These are phyloP conservation scores for Vanrija humicola DNA, from an alignment of 1,284 basidiomycete genomes.

Conservation along the genomic window DNA sequence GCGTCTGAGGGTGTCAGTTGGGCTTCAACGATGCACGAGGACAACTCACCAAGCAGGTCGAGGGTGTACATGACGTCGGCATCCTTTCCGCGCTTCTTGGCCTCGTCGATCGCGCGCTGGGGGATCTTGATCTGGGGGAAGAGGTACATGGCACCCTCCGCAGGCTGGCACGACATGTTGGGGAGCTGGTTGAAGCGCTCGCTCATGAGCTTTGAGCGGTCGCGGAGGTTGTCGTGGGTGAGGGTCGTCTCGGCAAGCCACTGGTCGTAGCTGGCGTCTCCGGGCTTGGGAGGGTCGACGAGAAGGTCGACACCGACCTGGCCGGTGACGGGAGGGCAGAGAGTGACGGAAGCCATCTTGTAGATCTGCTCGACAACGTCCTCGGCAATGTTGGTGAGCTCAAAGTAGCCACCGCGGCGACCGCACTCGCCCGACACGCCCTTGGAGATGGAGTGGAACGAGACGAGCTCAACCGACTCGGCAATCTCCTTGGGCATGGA, in stretches of 20 bases:
- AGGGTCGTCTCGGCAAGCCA: conserved; percentile 77
- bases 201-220: conserved; percentile 69
- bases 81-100: conserved; percentile 65
- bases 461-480: conserved; percentile 68
- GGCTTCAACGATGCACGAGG: neutral
- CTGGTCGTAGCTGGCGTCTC: conserved; percentile 67
- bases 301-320: conserved; percentile 80
- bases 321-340: conserved; percentile 83
- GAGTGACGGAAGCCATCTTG: conserved; percentile 85
- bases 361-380: conserved; percentile 80
- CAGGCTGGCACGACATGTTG: conserved; percentile 79
- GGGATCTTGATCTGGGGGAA: conserved; percentile 74
- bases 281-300: conserved; percentile 74
- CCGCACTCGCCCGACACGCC: conserved; percentile 93
- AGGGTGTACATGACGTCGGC: conserved; percentile 86
- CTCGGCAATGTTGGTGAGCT: conserved; percentile 71
- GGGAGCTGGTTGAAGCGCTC: conserved; percentile 69
- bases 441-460: conserved; percentile 94
- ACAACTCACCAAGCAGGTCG: conserved; percentile 60
- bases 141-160: conserved; percentile 79
- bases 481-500: conserved; percentile 54
- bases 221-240: conserved; percentile 69
- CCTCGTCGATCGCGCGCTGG: conserved; percentile 66
- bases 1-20: conserved; percentile 51
- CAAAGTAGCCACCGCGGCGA: conserved; percentile 88